These are phyloP conservation scores for Akanthomyces lecanii DNA, from an alignment of 2,329 filamentous ascomycete genomes.

Conservation along the genomic window DNA sequence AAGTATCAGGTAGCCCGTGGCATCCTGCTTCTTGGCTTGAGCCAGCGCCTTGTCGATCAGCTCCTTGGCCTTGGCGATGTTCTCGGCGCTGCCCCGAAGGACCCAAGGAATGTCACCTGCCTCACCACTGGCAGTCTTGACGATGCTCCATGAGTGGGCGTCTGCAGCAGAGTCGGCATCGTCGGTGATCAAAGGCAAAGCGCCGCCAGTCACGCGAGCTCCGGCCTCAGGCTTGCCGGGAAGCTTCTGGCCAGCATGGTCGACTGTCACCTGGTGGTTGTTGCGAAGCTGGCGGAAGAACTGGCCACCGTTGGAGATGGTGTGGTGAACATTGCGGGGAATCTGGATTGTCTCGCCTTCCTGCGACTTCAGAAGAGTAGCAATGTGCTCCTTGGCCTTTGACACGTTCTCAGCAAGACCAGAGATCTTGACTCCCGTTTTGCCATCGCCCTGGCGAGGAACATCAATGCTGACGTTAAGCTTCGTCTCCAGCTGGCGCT, in stretches of 20 bases:
- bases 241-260: constrained; percentile 76
- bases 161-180: constrained; percentile 62
- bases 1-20: constrained; percentile 82
- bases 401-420: constrained; percentile 76
- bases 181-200: constrained; percentile 90
- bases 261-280: constrained; percentile 83
- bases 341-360: constrained; percentile 84
- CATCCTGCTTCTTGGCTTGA: constrained; percentile 63
- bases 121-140: constrained; percentile 58
- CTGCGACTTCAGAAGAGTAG: constrained; percentile 73
- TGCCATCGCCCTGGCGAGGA: constrained; percentile 79
- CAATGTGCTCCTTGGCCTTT: constrained; percentile 82
- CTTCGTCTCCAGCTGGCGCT: constrained; percentile 78
- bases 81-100: constrained; percentile 72
- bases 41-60: constrained; percentile 69
- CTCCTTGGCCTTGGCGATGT: constrained; percentile 75
- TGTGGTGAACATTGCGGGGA: constrained; percentile 77
- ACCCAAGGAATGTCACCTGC: constrained; percentile 84
- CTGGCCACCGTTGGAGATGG: constrained; percentile 80
- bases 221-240: constrained; percentile 63
- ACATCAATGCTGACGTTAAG: constrained; percentile 88
- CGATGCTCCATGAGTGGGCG: constrained; percentile 77
- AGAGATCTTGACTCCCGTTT: constrained; percentile 80
- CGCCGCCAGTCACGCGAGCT: constrained; percentile 53
- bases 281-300: constrained; percentile 89